These are phyloP conservation scores for Castanospermum australe DNA, from an alignment of 306 rosid genomes.

Conservation along the genomic window DNA sequence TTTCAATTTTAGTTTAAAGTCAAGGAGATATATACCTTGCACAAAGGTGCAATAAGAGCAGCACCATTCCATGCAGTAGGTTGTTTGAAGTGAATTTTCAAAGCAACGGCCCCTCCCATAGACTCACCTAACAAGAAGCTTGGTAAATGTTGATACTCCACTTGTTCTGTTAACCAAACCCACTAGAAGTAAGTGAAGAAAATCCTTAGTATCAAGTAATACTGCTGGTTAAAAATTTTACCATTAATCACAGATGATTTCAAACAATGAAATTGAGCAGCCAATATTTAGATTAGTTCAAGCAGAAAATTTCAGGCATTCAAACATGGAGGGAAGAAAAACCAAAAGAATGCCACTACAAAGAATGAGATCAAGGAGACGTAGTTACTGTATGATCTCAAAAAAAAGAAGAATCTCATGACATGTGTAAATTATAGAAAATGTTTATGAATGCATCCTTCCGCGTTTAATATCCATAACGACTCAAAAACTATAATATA, in stretches of 20 bases:
- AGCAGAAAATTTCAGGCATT: neutral
- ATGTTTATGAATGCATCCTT: too few relatives aligned
- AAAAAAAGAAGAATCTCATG: neutral
- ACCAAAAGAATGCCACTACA: neutral
- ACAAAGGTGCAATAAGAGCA: constrained; percentile 86
- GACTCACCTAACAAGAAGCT: constrained; percentile 94
- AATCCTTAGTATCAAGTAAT: neutral
- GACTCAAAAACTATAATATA: too few relatives aligned
- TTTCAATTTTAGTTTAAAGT: constrained; percentile 1
- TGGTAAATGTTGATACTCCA: constrained; percentile 57
- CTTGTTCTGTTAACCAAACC: constrained; percentile 51
- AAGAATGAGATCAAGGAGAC: constrained; percentile 17
- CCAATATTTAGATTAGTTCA: neutral
- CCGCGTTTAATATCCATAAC: neutral
- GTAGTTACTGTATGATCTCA: neutral
- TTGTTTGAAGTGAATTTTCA: constrained; percentile 86
- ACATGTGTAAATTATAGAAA: too few relatives aligned
- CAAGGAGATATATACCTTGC: constrained; percentile 74
- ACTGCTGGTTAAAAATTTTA: neutral
- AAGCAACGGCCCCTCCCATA: constrained; percentile 93
- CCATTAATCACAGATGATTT: neutral
- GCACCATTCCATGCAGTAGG: constrained; percentile 87
- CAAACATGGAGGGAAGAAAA: neutral
- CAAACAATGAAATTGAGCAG: neutral
- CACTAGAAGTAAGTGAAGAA: neutral